These are phyloP conservation scores for Gnomoniopsis smithogilvyi DNA, from an alignment of 2,329 filamentous ascomycete species.

Conservation along the genomic window DNA sequence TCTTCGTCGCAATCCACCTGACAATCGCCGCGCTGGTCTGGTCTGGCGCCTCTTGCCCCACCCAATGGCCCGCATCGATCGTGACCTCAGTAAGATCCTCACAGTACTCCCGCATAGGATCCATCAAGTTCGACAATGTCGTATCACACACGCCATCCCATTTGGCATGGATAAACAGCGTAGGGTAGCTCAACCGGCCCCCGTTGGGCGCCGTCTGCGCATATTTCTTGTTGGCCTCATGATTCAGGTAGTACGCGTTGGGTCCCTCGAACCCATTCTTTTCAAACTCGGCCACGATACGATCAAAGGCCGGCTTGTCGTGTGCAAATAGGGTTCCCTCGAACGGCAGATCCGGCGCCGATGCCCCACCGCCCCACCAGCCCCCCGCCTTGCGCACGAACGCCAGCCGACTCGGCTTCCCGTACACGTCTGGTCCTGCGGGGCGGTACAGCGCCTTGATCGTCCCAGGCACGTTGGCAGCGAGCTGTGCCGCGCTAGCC, in stretches of 20 bases:
- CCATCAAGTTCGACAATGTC: slow-evolving; percentile 28
- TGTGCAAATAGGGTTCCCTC: neutral
- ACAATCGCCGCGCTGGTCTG: slow-evolving; percentile 24
- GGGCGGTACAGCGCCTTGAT: slow-evolving; percentile 15
- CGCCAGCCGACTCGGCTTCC: slow-evolving; percentile 9
- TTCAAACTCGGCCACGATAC: slow-evolving; percentile 29
- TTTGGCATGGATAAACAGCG: slow-evolving; percentile 31
- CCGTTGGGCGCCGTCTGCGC: slow-evolving; percentile 25
- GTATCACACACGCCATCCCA: slow-evolving; percentile 37
- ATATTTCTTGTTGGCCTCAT: slow-evolving; percentile 38
- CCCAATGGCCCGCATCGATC: slow-evolving; percentile 33
- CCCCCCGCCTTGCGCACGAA: slow-evolving; percentile 16
- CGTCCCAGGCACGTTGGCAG: slow-evolving; percentile 18
- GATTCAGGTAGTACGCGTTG: slow-evolving; percentile 35
- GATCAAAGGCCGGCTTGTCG: slow-evolving; percentile 20
- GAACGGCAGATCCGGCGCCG: neutral
- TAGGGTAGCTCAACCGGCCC: slow-evolving; percentile 32
- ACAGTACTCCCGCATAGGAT: slow-evolving; percentile 31
- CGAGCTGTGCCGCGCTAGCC: slow-evolving; percentile 18
- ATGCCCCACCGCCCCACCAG: slow-evolving; percentile 17
- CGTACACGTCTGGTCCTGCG: neutral
- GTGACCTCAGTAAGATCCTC: slow-evolving; percentile 35
- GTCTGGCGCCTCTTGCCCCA: slow-evolving; percentile 27
- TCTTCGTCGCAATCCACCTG: slow-evolving; percentile 10
- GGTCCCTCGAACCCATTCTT: slow-evolving; percentile 34